Evolutionary conservation across 768 basidiomycete genomes (phyloP), one percentile per base, ranked within the genome.

Genomic region (Tulasnella sp.): DNA sequence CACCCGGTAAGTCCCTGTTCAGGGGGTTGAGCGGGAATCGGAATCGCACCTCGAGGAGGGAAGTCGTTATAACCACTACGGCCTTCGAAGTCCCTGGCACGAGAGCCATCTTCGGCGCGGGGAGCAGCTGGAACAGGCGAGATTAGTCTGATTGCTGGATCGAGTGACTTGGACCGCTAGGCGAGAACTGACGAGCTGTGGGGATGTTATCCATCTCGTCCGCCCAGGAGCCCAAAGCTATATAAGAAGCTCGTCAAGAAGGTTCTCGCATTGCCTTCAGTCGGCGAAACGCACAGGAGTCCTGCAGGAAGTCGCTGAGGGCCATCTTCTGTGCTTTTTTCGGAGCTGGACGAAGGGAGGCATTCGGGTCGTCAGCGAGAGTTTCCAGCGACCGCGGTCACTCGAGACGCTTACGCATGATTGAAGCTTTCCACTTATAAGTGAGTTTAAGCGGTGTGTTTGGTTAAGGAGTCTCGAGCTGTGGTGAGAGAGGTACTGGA

Each of bases 171-270:
- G 73, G 62, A 72, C n/a, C 14, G 42, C 26, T n/a, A 62, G 8
- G 69, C 29, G 36, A 66, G 5, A 42, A 84, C 95, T 83, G 83
- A 98, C 96, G 96, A 78, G 94, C 95, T 77, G 88, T 90, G 34
- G 96, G 96, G 74, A 98, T 86, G 36, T 85, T 77, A 76, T 97
- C 95, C 93, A 98, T 95, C 81, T 98, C 97, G 79, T 98, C 97
- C 7, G 97, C 97, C 97, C 97, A 99, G 78, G 93, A 95, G 77
- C 94, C 96, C 68, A 92, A 82, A 69, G 88, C 93, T 94, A 71
- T 35, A 67, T n/a, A 4, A 59, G 35, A 17, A 29, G 22, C n/a
- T 26, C 64, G 47, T 39, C 29, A 62, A 42, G 19, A 42, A 19
- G 32, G 73, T 19, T 22, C 16, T 72, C 77, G 69, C 74, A 63